Evolutionary conservation across 1,139 yeast species (phyloP).

Genomic region (Lodderomyces metapsilosis): DNA sequence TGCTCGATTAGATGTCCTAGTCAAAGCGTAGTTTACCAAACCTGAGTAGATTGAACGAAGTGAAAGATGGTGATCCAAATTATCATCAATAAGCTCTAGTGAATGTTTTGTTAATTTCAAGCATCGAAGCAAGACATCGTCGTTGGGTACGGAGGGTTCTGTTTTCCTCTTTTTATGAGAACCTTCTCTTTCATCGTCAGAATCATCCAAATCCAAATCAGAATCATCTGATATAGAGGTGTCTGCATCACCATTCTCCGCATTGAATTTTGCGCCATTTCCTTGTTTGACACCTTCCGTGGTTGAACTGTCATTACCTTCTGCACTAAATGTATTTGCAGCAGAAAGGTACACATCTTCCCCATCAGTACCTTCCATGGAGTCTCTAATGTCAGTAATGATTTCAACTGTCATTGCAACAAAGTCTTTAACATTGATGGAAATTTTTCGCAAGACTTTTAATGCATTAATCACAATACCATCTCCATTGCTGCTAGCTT

Average conservation of each 20-base stretch:
- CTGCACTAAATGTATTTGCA: slow-evolving; percentile 33
- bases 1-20: slow-evolving; percentile 56
- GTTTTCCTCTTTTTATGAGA: slow-evolving; percentile 29
- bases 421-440: slow-evolving; percentile 81
- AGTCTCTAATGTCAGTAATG: slow-evolving; percentile 79
- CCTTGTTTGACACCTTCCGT: no score
- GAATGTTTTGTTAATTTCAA: slow-evolving; percentile 68
- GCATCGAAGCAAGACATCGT: slow-evolving; percentile 61
- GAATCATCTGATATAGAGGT: slow-evolving; percentile 9
- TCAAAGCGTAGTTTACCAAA: slow-evolving; percentile 80
- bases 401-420: slow-evolving; percentile 83
- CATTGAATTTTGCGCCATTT: slow-evolving; percentile 12
- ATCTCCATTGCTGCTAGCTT: neutral
- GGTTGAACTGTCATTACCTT: slow-evolving; percentile 21
- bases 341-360: slow-evolving; percentile 56
- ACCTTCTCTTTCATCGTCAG: slow-evolving; percentile 24
- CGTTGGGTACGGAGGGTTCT: slow-evolving; percentile 42
- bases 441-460: slow-evolving; percentile 64
- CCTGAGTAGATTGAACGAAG: slow-evolving; percentile 73
- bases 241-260: neutral
- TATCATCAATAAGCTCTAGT: slow-evolving; percentile 64
- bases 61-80: slow-evolving; percentile 64
- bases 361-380: slow-evolving; percentile 34
- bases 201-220: slow-evolving; percentile 17
- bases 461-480: slow-evolving; percentile 33